These are phyloP conservation scores for Trypanosoma melophagium DNA, from an alignment of 208 protist genomes.

Conservation along the genomic window DNA sequence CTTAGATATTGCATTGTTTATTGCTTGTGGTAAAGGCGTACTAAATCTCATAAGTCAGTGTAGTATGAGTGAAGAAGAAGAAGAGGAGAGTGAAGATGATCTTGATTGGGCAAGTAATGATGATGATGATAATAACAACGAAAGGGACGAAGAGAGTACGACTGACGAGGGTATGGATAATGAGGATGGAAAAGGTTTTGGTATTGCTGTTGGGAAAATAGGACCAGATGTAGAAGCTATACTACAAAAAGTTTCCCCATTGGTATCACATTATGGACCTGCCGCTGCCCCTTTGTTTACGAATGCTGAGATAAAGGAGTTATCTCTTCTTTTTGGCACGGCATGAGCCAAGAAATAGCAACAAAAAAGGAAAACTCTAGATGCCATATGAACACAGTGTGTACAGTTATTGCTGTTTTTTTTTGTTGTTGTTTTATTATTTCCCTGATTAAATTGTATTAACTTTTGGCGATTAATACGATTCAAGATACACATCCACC, in stretches of 20 bases:
- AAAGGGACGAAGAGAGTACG: too few relatives aligned
- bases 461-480: too few relatives aligned
- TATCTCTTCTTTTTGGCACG: constrained; percentile 3
- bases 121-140: not conserved
- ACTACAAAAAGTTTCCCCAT: constrained; percentile 21
- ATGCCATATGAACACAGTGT: not conserved
- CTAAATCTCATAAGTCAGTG: constrained; percentile 17
- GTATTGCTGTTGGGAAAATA: not conserved
- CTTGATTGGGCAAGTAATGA: constrained; percentile 22
- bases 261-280: constrained; percentile 19
- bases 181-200: too few relatives aligned
- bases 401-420: not conserved
- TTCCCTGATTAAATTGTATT: too few relatives aligned
- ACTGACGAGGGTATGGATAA: too few relatives aligned
- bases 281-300: constrained; percentile 15
- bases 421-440: not conserved
- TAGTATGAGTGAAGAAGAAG: constrained; percentile 8
- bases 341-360: not conserved
- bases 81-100: not conserved
- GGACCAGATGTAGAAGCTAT: constrained; percentile 7
- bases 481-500: too few relatives aligned
- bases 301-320: constrained; percentile 18
- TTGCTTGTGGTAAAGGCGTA: constrained; percentile 32
- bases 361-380: too few relatives aligned
- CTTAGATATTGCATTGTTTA: constrained; percentile 34